Evolutionary conservation across 2,329 filamentous ascomycete genomes (phyloP).

Genomic region (Amesomyces nigricolor): DNA sequence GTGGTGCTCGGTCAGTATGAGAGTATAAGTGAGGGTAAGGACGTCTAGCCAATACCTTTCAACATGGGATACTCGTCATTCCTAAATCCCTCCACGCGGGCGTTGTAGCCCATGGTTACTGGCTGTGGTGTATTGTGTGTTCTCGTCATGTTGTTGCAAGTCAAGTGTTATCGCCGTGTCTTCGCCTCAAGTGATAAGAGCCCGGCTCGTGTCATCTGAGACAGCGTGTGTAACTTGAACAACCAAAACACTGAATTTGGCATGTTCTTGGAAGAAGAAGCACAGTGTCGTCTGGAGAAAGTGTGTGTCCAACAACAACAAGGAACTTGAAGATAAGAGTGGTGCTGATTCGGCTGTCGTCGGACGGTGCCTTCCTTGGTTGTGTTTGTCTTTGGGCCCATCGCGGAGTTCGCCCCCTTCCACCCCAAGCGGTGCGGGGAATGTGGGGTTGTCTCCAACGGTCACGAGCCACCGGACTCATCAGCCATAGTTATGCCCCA

Average conservation of each 20-base stretch:
- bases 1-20: conserved; percentile 13
- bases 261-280: not conserved
- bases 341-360: not conserved
- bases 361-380: conserved; percentile 12
- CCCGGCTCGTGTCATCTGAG: not conserved
- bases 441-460: conserved; percentile 8
- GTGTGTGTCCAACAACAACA: not conserved
- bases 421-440: conserved; percentile 13
- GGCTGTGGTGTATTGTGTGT: not conserved
- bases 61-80: conserved; percentile 64
- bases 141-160: conserved; percentile 2
- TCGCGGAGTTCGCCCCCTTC: conserved; percentile 26
- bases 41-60: conserved; percentile 41
- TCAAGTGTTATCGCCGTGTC: conserved; percentile 24
- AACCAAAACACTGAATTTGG: not conserved
- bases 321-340: not conserved
- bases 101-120: conserved; percentile 45
- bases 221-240: not conserved
- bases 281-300: not conserved
- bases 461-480: not conserved
- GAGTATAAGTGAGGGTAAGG: not conserved
- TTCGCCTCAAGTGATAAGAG: not conserved
- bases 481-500: not conserved
- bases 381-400: conserved; percentile 2
- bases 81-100: conserved; percentile 53